These are phyloP conservation scores for Rhizopogon roseolus DNA, from an alignment of 768 basidiomycete species.

Conservation along the genomic window DNA sequence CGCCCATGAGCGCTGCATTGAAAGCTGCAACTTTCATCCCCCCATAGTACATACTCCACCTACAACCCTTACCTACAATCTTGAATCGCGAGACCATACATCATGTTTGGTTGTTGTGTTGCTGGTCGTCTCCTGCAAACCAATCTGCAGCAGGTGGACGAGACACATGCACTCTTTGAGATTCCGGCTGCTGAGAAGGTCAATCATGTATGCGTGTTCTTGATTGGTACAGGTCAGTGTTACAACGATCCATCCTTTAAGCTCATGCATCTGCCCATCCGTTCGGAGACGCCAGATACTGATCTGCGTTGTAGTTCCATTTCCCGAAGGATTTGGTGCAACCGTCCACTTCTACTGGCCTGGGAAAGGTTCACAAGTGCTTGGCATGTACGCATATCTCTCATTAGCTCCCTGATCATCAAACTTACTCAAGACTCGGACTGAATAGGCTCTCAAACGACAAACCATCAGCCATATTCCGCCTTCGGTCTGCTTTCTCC, in stretches of 20 bases:
- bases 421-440: neutral
- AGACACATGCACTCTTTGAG: conserved; percentile 78
- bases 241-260: neutral
- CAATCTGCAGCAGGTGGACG: conserved; percentile 75
- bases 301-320: conserved; percentile 46
- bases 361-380: conserved; percentile 78
- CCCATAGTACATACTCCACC: neutral
- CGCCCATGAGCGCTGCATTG: neutral
- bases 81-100: neutral
- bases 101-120: conserved; percentile 78
- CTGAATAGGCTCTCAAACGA: conserved; percentile 75
- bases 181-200: conserved; percentile 66
- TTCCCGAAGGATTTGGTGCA: conserved; percentile 80
- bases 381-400: conserved; percentile 64
- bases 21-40: neutral
- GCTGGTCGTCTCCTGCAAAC: conserved; percentile 78
- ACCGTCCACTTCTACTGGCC: conserved; percentile 87
- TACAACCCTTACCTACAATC: neutral
- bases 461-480: conserved; percentile 87
- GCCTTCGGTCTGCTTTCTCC: conserved; percentile 64
- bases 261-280: neutral
- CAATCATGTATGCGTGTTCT: conserved; percentile 83
- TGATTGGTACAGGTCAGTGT: conserved; percentile 67
- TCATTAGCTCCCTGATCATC: neutral
- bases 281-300: conserved; percentile 39